phyloP scores from a whole-genome alignment of 2,329 filamentous ascomycete genomes.

The Fusarium mangiferae region DNA sequence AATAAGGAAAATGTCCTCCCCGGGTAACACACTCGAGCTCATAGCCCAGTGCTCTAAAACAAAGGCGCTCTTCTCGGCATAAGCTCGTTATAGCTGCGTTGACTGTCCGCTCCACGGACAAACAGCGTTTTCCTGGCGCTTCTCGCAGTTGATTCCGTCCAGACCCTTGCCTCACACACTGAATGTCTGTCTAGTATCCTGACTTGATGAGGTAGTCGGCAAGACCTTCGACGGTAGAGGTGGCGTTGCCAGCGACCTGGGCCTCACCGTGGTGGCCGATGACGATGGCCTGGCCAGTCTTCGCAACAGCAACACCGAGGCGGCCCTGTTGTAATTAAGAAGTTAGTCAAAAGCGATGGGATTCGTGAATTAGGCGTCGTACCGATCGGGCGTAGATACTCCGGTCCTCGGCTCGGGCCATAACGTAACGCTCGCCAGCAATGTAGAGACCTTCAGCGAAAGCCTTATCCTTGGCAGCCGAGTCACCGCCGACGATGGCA shows the following conservation, averaged over 20 bases:
- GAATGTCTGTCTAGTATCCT: slow-evolving; percentile 71
- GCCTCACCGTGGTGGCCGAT: slow-evolving; percentile 85
- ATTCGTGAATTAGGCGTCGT: slow-evolving; percentile 42
- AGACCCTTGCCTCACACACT: slow-evolving; percentile 7
- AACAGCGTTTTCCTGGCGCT: slow-evolving; percentile 28
- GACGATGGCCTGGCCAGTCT: slow-evolving; percentile 89
- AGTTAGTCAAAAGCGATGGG: slow-evolving; percentile 1
- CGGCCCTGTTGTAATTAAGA: slow-evolving; percentile 64
- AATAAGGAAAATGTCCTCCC: slow-evolving; percentile 40
- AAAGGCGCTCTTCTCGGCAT: slow-evolving; percentile 39
- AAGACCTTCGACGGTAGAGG: slow-evolving; percentile 82
- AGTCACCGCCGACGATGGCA: slow-evolving; percentile 59
- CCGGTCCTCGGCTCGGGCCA: slow-evolving; percentile 78
- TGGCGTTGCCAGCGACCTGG: slow-evolving; percentile 78
- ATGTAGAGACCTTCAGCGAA: slow-evolving; percentile 80
- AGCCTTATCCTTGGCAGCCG: slow-evolving; percentile 69
- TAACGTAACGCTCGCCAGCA: slow-evolving; percentile 80
- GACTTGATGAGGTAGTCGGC: slow-evolving; percentile 86
- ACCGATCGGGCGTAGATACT: slow-evolving; percentile 90
- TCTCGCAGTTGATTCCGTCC: slow-evolving; percentile 9
- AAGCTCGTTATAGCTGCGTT: slow-evolving; percentile 35
- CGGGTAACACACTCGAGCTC: slow-evolving; percentile 32
- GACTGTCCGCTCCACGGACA: slow-evolving; percentile 31
- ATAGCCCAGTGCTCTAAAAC: slow-evolving; percentile 39
- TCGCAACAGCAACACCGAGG: slow-evolving; percentile 82